phyloP scores from a whole-genome alignment of 345 rosid genomes.

The Cardamine chenopodiifolia region DNA sequence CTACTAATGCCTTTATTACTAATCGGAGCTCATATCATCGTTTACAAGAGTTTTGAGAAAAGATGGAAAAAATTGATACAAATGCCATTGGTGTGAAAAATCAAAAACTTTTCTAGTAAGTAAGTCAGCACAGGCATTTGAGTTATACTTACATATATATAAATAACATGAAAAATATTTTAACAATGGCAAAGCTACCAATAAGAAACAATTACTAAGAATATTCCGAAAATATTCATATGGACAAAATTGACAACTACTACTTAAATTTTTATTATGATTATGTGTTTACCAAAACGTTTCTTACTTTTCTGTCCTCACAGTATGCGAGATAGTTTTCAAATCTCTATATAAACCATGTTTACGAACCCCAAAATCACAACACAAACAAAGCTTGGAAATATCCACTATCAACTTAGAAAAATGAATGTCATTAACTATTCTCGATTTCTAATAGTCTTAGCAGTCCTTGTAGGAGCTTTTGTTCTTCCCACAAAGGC shows the following conservation, averaged over 20 bases:
- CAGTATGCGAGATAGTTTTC: background rate
- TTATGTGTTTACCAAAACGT: background rate
- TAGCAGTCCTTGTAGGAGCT: conserved; percentile 24
- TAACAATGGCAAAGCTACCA: background rate
- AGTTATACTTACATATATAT: no score
- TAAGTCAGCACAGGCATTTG: background rate
- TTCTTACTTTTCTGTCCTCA: background rate
- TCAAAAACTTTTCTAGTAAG: background rate
- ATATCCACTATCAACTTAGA: background rate
- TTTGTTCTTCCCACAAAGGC: conserved; percentile 23
- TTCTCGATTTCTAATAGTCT: conserved; percentile 8
- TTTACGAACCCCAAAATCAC: conserved; percentile 2
- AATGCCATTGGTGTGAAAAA: no score
- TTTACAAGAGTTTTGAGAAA: no score
- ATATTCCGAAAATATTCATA: background rate
- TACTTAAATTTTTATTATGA: background rate
- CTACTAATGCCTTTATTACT: no score
- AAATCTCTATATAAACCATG: conserved; percentile 22
- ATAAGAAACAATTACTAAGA: background rate
- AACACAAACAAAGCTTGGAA: conserved; percentile 10
- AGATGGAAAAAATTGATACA: no score
- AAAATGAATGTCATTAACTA: conserved; percentile 4
- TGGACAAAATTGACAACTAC: background rate
- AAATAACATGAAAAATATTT: background rate
- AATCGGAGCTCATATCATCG: no score